Percentiles rank a stretch among this genome's conserved stretches.
These are phyloP conservation scores for Neonectria magnoliae DNA, from an alignment of 2,329 filamentous ascomycete species.

Conservation along the genomic window DNA sequence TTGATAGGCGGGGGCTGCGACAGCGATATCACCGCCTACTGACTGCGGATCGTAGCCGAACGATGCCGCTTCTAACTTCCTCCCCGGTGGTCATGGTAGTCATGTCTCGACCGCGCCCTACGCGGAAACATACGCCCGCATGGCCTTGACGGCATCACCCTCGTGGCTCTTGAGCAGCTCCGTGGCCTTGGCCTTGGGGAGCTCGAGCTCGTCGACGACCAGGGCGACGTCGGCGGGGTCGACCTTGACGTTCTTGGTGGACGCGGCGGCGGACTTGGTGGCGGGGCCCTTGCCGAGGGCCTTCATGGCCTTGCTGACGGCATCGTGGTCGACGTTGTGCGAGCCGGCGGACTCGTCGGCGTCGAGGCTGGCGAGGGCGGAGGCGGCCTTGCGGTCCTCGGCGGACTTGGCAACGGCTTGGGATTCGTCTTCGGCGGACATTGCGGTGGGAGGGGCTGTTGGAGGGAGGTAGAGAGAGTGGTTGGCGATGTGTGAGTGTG, in stretches of 20 bases:
- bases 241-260: slow-evolving; percentile 75
- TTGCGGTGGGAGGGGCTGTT: slow-evolving; percentile 53
- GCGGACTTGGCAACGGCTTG: slow-evolving; percentile 68
- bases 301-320: slow-evolving; percentile 77
- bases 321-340: slow-evolving; percentile 74
- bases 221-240: slow-evolving; percentile 76
- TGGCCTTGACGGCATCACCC: slow-evolving; percentile 73
- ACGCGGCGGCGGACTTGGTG: slow-evolving; percentile 43
- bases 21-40: neutral
- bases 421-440: slow-evolving; percentile 66
- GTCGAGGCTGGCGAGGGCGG: slow-evolving; percentile 77
- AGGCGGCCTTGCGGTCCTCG: slow-evolving; percentile 81
- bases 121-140: slow-evolving; percentile 63
- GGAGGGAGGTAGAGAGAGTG: neutral
- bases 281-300: slow-evolving; percentile 55
- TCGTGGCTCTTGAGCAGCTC: slow-evolving; percentile 78
- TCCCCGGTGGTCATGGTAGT: neutral
- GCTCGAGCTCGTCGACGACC: slow-evolving; percentile 77
- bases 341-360: slow-evolving; percentile 54
- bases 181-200: slow-evolving; percentile 76
- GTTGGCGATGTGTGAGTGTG: neutral
- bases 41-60: neutral
- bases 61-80: neutral
- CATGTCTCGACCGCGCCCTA: slow-evolving; percentile 19
- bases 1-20: neutral